Evolutionary conservation across 2,329 filamentous ascomycete genomes (phyloP).

Genomic region (Scytalidium sp.): DNA sequence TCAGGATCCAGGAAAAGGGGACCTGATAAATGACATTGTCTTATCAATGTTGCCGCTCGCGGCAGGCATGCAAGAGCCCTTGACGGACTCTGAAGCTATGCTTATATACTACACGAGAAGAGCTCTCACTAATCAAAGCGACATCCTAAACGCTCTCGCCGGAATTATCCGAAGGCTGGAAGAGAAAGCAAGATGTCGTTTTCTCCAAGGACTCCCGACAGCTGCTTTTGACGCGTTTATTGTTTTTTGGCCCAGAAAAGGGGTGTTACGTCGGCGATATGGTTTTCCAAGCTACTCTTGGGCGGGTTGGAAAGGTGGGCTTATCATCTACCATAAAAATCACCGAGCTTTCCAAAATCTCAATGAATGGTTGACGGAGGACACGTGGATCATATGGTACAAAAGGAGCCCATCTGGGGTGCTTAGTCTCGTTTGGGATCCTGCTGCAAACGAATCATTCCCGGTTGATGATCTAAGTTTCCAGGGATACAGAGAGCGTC

Average conservation of each 20-base stretch:
- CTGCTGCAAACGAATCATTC: background rate
- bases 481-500: too few species aligned
- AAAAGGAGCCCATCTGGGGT: background rate
- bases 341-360: background rate
- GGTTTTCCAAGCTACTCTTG: constrained; percentile 3
- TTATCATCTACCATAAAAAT: too few species aligned
- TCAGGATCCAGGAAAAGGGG: too few species aligned
- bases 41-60: too few species aligned
- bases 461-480: too few species aligned
- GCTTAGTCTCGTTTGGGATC: background rate
- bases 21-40: too few species aligned
- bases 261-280: background rate
- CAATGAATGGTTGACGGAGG: background rate
- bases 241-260: background rate
- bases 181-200: background rate
- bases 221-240: background rate
- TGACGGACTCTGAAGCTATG: background rate
- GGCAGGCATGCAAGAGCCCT: too few species aligned
- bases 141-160: background rate
- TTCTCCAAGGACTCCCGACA: constrained; percentile 1
- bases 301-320: constrained; percentile 1
- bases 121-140: background rate
- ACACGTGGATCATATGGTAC: constrained; percentile 2
- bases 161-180: constrained; percentile 1
- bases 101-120: background rate